phyloP scores from a whole-genome alignment of 1,139 yeast genomes.

The Nematodospora anomalae region DNA sequence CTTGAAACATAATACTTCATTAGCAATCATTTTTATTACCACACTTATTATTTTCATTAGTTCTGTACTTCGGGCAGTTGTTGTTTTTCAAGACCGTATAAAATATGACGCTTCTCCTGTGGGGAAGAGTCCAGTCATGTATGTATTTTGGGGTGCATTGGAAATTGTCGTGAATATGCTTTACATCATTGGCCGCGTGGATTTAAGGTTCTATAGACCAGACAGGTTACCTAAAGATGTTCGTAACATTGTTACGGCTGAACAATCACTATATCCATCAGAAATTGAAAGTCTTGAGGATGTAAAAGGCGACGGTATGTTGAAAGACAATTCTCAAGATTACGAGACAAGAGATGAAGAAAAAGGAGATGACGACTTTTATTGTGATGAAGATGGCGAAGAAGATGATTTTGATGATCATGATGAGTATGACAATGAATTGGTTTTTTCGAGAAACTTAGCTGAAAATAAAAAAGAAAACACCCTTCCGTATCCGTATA shows the following conservation, averaged over 20 bases:
- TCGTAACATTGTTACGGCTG: slow-evolving; percentile 43
- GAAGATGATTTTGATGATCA: slow-evolving; percentile 9
- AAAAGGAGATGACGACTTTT: background rate
- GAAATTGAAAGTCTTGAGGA: slow-evolving; percentile 13
- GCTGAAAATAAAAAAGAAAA: slow-evolving; percentile 1
- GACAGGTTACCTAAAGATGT: slow-evolving; percentile 50
- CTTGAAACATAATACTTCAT: slow-evolving; percentile 49
- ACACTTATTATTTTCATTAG: slow-evolving; percentile 57
- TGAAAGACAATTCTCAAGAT: background rate
- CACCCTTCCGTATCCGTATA: slow-evolving; percentile 12
- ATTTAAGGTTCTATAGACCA: slow-evolving; percentile 77
- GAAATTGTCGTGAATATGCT: slow-evolving; percentile 58
- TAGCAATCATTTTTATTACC: slow-evolving; percentile 49
- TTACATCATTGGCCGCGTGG: slow-evolving; percentile 64
- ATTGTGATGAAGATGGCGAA: slow-evolving; percentile 2
- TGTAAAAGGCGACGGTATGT: slow-evolving; percentile 3
- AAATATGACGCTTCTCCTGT: slow-evolving; percentile 25
- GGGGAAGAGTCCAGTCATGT: slow-evolving; percentile 56
- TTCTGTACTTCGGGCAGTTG: slow-evolving; percentile 58
- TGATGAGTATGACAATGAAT: slow-evolving; percentile 11
- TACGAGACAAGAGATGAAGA: background rate
- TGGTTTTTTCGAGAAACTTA: slow-evolving; percentile 9
- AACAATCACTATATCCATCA: slow-evolving; percentile 28
- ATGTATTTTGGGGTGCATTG: slow-evolving; percentile 60
- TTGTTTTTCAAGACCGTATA: slow-evolving; percentile 43